Percentiles rank a stretch among this genome's conserved stretches.
phyloP scores from a whole-genome alignment of 768 basidiomycete genomes.

The Boletus rubroflammeus region DNA sequence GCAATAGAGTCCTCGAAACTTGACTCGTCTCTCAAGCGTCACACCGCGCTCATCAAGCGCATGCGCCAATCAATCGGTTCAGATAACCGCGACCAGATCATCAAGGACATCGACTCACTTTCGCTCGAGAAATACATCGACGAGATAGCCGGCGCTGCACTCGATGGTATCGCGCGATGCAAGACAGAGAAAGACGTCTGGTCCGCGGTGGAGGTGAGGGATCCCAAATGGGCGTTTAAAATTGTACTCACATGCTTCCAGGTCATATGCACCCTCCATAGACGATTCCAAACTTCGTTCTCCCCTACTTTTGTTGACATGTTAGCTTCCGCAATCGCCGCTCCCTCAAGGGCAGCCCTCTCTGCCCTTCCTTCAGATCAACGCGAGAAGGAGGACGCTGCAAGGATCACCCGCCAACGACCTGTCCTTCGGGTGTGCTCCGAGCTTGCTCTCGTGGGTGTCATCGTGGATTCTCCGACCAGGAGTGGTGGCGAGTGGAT shows the following conservation, averaged over 20 bases:
- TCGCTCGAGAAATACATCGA: constrained; percentile 95
- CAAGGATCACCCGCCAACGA: constrained; percentile 76
- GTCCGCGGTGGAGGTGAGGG: constrained; percentile 84
- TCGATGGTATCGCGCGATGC: constrained; percentile 83
- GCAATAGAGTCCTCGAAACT: constrained; percentile 64
- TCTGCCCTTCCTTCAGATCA: constrained; percentile 67
- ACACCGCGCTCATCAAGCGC: constrained; percentile 93
- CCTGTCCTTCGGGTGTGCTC: constrained; percentile 83
- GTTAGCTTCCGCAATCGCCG: constrained; percentile 53
- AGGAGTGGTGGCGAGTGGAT: constrained; percentile 84
- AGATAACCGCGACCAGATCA: constrained; percentile 80
- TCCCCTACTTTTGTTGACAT: constrained; percentile 65
- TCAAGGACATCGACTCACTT: constrained; percentile 89
- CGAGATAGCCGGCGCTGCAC: constrained; percentile 82
- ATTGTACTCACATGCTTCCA: constrained; percentile 30
- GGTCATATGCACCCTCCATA: constrained; percentile 87
- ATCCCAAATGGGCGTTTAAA: not conserved
- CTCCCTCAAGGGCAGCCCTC: constrained; percentile 56
- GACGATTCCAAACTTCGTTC: constrained; percentile 79
- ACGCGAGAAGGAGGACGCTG: constrained; percentile 87
- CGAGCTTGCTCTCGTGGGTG: constrained; percentile 84
- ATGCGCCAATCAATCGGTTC: constrained; percentile 81
- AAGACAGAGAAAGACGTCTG: constrained; percentile 92
- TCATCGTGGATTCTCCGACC: constrained; percentile 68
- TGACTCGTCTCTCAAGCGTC: constrained; percentile 93